A percentile compares a stretch with the other conserved stretches of the same genome.
phyloP scores from a whole-genome alignment of 805 yeast genomes.

The Candida verbasci region DNA sequence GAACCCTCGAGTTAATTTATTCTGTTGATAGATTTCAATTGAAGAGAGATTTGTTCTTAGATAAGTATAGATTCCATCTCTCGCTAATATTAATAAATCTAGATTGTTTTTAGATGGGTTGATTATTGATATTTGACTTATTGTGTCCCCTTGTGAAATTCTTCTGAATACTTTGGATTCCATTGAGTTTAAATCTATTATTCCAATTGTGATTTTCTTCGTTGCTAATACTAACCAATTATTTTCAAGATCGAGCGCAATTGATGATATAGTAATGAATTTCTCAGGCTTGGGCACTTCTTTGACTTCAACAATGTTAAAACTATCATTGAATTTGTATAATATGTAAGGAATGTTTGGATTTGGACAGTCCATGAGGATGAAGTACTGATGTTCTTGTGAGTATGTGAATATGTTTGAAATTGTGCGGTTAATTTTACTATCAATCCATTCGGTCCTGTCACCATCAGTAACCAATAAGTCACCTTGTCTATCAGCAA shows the following conservation, averaged over 20 bases:
- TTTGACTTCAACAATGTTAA: conserved; percentile 24
- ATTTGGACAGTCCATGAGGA: conserved; percentile 65
- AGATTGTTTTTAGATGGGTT: conserved; percentile 14
- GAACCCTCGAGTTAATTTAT: conserved; percentile 69
- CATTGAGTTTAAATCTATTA: conserved; percentile 40
- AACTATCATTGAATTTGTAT: conserved; percentile 18
- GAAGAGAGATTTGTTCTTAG: conserved; percentile 13
- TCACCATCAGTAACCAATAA: conserved; percentile 30
- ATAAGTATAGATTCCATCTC: conserved; percentile 63
- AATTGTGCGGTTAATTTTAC: conserved; percentile 34
- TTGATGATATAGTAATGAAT: conserved; percentile 54
- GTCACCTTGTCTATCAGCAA: conserved; percentile 36
- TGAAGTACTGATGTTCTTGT: conserved; percentile 20
- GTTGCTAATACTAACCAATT: conserved; percentile 61
- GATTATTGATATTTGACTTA: conserved; percentile 49
- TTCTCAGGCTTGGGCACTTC: conserved; percentile 37
- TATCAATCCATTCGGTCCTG: conserved; percentile 19
- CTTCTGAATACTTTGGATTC: conserved; percentile 36
- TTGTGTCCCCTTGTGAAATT: conserved; percentile 62
- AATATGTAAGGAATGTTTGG: conserved; percentile 51
- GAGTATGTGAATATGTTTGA: conserved; percentile 43
- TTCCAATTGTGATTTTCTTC: conserved; percentile 60
- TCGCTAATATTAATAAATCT: conserved; percentile 46
- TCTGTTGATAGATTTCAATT: conserved; percentile 42
- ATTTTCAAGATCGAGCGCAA: conserved; percentile 36